Conservation (phyloP, 1,284 basidiomycete species). For the Trichosporon faecale region DNA sequence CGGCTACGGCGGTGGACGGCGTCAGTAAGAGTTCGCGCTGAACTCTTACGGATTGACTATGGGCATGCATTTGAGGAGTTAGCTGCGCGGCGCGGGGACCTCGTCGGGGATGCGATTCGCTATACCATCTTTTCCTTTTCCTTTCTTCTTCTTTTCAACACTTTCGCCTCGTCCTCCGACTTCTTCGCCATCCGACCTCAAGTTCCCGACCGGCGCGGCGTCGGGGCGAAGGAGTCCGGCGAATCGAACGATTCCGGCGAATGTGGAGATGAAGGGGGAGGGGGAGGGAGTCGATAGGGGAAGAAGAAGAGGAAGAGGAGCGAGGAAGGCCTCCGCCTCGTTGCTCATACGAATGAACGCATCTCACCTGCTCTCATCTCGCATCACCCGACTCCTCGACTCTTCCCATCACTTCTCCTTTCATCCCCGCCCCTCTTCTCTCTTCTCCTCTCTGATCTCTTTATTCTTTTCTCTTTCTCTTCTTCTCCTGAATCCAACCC, state of each 20-base stretch:
- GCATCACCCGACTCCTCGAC: no score
- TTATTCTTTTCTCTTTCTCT: not conserved
- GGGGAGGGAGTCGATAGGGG: not conserved
- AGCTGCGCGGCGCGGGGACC: conserved; percentile 5
- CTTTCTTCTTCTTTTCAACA: not conserved
- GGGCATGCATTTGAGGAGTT: conserved; percentile 10
- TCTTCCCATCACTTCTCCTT: not conserved
- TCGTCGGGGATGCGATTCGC: not conserved
- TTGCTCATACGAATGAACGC: no score
- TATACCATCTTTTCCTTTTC: not conserved
- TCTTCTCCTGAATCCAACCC: not conserved
- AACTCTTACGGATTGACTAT: conserved; percentile 5
- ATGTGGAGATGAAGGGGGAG: not conserved
- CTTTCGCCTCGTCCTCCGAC: not conserved
- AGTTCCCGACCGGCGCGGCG: not conserved
- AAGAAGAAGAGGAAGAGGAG: no score
- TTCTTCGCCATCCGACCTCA: not conserved
- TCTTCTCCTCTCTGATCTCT: not conserved
- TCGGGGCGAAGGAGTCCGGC: not conserved
- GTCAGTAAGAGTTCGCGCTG: conserved; percentile 32
- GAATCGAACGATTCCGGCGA: not conserved
- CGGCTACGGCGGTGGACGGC: conserved; percentile 48
- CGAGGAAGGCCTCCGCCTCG: no score
- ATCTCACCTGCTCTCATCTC: no score
- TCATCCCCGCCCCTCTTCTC: not conserved